Evolutionary conservation across 2,329 filamentous ascomycete genomes (phyloP), one percentile per base, ranked within the genome.

Genomic region (Akanthomyces dipterigenus): DNA sequence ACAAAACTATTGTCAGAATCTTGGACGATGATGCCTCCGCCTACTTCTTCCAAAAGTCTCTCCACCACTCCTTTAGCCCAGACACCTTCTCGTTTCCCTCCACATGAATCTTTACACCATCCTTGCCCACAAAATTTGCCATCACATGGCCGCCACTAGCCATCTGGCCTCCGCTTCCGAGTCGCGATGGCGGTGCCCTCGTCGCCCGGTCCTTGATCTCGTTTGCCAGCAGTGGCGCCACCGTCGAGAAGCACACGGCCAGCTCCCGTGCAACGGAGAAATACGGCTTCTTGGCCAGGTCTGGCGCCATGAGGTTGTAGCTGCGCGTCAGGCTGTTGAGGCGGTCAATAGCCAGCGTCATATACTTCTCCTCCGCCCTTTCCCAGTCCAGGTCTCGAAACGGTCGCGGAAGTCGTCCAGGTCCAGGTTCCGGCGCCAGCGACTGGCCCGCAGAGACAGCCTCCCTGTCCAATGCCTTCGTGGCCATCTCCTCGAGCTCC

Each of bases 281-380:
- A 73, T 98, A 98, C 0, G 93, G 91, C 73, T 96, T 96, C 75
- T 95, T 96, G 2, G 93, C 93, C 1, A 96, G 81, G 60, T 91
- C 88, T 0, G 95, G 95, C 0, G 95, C 93, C 86, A 96, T 93
- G 3, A 98, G 83, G 68, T 98, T 98, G 78, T 99, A 99, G 16
- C 90, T 90, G 28, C 95, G 85, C 8, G 91, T 88, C 54, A 96
- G 80, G 34, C 77, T 74, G 74, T 98, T 98, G 61, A 98, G 84
- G 61, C 90, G 86, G 51, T 83, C 82, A 65, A 99, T 83, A 5
- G 90, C 85, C 5, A 95, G 81, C 43, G 82, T 84, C 71, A 93
- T 86, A 75, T 96, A 98, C 7, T 87, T 80, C 3, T 77, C 76
- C 73, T 98, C 91, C 6, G 84, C 82, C 22, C 79, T 75, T 65